A percentile compares a stretch with the other conserved stretches of the same genome.
These are phyloP conservation scores for Penicillium simplicissimum DNA, from an alignment of 495 filamentous ascomycete genomes.

Conservation along the genomic window DNA sequence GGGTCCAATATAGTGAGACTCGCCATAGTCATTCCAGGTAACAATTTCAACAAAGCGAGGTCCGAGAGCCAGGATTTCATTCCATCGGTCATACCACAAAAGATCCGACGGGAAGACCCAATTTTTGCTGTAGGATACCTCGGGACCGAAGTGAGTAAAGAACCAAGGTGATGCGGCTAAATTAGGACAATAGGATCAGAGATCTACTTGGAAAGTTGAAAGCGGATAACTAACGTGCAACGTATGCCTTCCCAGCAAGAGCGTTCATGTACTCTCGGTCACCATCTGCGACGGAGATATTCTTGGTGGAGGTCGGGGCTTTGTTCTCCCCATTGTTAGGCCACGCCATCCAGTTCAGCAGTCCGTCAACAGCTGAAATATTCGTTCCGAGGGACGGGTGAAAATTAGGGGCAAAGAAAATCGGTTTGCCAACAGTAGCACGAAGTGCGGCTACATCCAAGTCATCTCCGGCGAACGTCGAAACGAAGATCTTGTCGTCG, in stretches of 20 bases:
- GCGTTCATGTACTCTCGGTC: constrained; percentile 51
- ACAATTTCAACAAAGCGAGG: constrained; percentile 59
- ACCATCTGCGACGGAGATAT: constrained; percentile 49
- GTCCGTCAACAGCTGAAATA: constrained; percentile 46
- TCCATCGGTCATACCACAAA: constrained; percentile 51
- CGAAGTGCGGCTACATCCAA: constrained; percentile 47
- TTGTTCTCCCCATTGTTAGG: constrained; percentile 56
- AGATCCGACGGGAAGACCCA: constrained; percentile 56
- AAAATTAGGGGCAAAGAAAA: constrained; percentile 60
- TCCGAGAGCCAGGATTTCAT: constrained; percentile 47
- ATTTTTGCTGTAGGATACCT: constrained; percentile 46
- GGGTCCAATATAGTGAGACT: constrained; percentile 54
- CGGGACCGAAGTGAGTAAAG: constrained; percentile 41
- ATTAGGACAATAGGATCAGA: not conserved
- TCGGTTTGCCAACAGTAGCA: constrained; percentile 42
- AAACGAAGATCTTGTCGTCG: constrained; percentile 56
- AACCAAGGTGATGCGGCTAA: constrained; percentile 42
- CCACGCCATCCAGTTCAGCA: constrained; percentile 64
- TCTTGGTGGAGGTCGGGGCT: constrained; percentile 46
- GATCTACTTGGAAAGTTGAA: not conserved
- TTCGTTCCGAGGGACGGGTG: constrained; percentile 41
- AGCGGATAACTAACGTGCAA: constrained; percentile 43
- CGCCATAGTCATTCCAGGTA: constrained; percentile 67
- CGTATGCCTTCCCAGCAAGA: constrained; percentile 52
- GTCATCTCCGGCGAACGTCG: constrained; percentile 56